Percentiles rank a stretch among this genome's conserved stretches.
Conservation (phyloP, 495 filamentous ascomycete genomes). For the Neurospora terricola region DNA sequence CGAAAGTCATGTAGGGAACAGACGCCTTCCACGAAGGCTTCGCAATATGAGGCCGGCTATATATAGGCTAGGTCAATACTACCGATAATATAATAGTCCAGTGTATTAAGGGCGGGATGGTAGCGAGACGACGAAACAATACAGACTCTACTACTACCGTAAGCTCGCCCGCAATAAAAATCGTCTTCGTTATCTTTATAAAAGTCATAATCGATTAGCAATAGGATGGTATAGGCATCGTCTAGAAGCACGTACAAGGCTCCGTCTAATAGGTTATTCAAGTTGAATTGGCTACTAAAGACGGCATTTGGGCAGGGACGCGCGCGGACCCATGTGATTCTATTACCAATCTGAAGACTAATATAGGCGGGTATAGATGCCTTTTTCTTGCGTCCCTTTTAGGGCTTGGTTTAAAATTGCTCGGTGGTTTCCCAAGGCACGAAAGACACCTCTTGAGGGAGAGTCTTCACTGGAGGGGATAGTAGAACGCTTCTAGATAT, state of each 20-base stretch:
- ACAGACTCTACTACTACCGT: conserved; percentile 50
- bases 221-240: conserved; percentile 50
- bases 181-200: conserved; percentile 59
- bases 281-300: conserved; percentile 47
- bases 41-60: conserved; percentile 57
- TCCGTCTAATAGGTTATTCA: conserved; percentile 54
- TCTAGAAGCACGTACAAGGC: conserved; percentile 44
- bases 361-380: conserved; percentile 17
- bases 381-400: conserved; percentile 6
- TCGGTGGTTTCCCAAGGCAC: conserved; percentile 31
- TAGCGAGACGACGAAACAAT: conserved; percentile 54
- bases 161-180: conserved; percentile 59
- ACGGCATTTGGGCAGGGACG: conserved; percentile 38
- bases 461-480: conserved; percentile 43
- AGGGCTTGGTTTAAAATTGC: background rate
- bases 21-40: conserved; percentile 30
- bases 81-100: conserved; percentile 7
- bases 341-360: conserved; percentile 29
- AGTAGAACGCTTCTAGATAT: conserved; percentile 54
- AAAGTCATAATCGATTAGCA: conserved; percentile 52
- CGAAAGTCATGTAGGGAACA: conserved; percentile 9
- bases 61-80: conserved; percentile 41
- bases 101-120: conserved; percentile 40
- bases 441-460: conserved; percentile 28
- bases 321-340: conserved; percentile 42